Percentiles rank a stretch among this genome's conserved stretches.
Evolutionary conservation across 2,329 filamentous ascomycete genomes (phyloP).

Genomic region (Zelopaecilomyces penicillatus): DNA sequence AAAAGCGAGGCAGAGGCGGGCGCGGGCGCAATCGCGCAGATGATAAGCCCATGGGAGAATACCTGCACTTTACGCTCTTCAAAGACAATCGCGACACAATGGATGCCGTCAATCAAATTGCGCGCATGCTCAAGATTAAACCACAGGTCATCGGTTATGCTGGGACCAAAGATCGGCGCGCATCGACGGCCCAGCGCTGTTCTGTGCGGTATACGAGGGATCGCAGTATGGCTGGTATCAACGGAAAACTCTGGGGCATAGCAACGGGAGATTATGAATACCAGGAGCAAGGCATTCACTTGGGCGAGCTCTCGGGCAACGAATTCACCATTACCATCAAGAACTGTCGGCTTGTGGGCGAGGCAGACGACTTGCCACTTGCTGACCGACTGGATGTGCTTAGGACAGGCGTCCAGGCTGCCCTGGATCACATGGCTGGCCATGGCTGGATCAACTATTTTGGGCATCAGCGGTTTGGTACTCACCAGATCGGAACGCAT

Average conservation of each 20-base stretch:
- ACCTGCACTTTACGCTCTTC: constrained; percentile 84
- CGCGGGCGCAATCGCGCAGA: constrained; percentile 17
- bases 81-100: constrained; percentile 98
- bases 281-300: constrained; percentile 58
- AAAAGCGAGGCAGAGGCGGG: constrained; percentile 20
- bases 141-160: constrained; percentile 66
- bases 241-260: constrained; percentile 53
- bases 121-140: constrained; percentile 65
- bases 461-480: constrained; percentile 93
- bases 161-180: constrained; percentile 84
- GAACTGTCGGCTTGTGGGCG: constrained; percentile 59
- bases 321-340: constrained; percentile 89
- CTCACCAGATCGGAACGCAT: constrained; percentile 78
- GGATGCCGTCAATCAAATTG: constrained; percentile 74
- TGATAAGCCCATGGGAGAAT: constrained; percentile 52
- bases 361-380: constrained; percentile 18
- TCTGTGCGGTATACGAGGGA: constrained; percentile 48
- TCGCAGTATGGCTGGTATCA: constrained; percentile 57
- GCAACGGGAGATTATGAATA: constrained; percentile 77
- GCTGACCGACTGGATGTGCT: constrained; percentile 23
- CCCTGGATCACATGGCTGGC: constrained; percentile 58
- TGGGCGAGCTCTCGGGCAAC: constrained; percentile 82
- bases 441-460: constrained; percentile 96
- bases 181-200: constrained; percentile 75
- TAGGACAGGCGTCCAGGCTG: constrained; percentile 37